Percentiles rank a stretch among this genome's conserved stretches.
Evolutionary conservation across 768 basidiomycete species (phyloP).

Genomic region (Nidularia pulvinata): DNA sequence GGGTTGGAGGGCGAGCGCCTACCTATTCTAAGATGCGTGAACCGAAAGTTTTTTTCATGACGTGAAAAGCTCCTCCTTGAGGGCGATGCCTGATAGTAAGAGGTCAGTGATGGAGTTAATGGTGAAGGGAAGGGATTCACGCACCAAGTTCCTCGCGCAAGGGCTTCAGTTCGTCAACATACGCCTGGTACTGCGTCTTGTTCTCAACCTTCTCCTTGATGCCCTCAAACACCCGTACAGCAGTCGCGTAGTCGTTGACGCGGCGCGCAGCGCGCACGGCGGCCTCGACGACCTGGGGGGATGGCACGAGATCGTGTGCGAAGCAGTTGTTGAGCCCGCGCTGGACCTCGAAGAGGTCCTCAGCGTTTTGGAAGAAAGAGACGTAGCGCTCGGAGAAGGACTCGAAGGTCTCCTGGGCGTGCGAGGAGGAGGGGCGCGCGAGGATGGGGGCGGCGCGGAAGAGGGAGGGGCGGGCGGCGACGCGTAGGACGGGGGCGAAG

Average conservation of each 20-base stretch:
- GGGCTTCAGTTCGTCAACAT: slow-evolving; percentile 87
- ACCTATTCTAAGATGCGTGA: too few species aligned
- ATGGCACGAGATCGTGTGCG: slow-evolving; percentile 95
- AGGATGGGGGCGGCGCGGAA: slow-evolving; percentile 38
- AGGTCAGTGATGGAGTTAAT: neutral
- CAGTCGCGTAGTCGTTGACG: slow-evolving; percentile 97
- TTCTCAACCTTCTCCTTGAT: slow-evolving; percentile 98
- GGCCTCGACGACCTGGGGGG: slow-evolving; percentile 82
- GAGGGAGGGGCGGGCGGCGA: slow-evolving; percentile 42
- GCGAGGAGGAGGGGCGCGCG: slow-evolving; percentile 51
- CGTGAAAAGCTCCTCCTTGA: slow-evolving; percentile 25
- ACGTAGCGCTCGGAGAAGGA: slow-evolving; percentile 94
- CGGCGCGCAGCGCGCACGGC: slow-evolving; percentile 86
- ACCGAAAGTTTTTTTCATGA: slow-evolving; percentile 10
- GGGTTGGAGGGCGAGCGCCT: too few species aligned
- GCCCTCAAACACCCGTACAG: slow-evolving; percentile 95
- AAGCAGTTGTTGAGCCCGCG: slow-evolving; percentile 99
- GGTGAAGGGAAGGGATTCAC: slow-evolving; percentile 9
- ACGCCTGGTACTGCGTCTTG: slow-evolving; percentile 91
- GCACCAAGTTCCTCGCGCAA: slow-evolving; percentile 91
- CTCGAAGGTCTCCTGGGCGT: slow-evolving; percentile 92
- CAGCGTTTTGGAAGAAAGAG: slow-evolving; percentile 88
- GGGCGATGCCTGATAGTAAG: slow-evolving; percentile 12
- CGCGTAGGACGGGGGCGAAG: slow-evolving; percentile 63
- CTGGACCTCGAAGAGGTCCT: slow-evolving; percentile 98